phyloP scores from a whole-genome alignment of 192 early-diverging fungal genomes.

The Coemansia sp. region DNA sequence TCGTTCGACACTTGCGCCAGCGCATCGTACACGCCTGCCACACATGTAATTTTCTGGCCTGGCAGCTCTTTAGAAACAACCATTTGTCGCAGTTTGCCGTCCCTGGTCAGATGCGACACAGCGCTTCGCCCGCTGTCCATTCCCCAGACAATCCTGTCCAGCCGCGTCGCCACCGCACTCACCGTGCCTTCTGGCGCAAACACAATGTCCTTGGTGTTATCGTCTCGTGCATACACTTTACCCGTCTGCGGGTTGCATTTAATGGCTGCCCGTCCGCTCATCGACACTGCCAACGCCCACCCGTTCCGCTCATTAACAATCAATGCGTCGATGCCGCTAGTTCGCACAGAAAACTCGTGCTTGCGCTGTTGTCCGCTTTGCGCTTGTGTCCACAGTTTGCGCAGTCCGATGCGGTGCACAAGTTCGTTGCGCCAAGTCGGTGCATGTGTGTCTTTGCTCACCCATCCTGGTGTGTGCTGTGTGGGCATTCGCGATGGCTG shows the following conservation, averaged over 20 bases:
- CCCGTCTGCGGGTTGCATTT: constrained; percentile 18
- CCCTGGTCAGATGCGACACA: constrained; percentile 17
- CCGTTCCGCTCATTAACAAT: constrained; percentile 23
- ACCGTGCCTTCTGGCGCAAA: constrained; percentile 14
- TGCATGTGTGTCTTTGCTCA: background rate
- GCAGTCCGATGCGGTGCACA: constrained; percentile 15
- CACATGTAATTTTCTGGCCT: constrained; percentile 7
- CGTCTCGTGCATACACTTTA: constrained; percentile 26
- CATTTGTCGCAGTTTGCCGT: constrained; percentile 7
- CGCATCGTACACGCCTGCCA: constrained; percentile 23
- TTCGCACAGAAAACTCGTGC: constrained; percentile 22
- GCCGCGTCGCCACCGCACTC: constrained; percentile 18
- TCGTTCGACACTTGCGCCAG: constrained; percentile 25
- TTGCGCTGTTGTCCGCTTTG: background rate
- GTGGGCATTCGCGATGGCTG: constrained; percentile 8
- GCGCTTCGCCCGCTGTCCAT: constrained; percentile 18
- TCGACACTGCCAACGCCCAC: constrained; percentile 39
- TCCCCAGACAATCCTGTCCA: constrained; percentile 34
- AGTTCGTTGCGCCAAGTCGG: constrained; percentile 20
- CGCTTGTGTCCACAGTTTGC: constrained; percentile 13
- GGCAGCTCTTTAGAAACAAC: constrained; percentile 4
- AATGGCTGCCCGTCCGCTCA: constrained; percentile 2
- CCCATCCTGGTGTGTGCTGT: constrained; percentile 9
- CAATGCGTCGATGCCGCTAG: constrained; percentile 21
- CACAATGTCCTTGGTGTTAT: constrained; percentile 15